Base-by-base conservation (phyloP, 805 yeast species). In the Candida maris region DNA sequence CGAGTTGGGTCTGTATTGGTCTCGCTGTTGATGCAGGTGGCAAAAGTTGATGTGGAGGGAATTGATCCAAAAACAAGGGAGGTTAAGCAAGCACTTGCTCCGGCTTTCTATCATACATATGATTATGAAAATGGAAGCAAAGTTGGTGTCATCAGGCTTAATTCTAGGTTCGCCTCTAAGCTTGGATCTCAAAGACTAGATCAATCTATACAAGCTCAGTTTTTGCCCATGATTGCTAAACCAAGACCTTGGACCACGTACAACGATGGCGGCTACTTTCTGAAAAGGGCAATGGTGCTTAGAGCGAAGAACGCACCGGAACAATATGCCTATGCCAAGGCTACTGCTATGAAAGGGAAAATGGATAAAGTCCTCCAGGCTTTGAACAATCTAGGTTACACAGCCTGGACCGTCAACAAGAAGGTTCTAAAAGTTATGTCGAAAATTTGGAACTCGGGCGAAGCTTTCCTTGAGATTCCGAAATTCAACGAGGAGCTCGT, bases 341-440 rank as follows among this genome's bases (percentile, higher is more conserved):
- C 94, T 0, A 96, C 96, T 2, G 76, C 87, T 7, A 79, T 77
- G 19, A 70, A 80, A 19, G 76, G 79, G 7, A 76, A 75, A 32
- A 63, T 93, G 41, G 77, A 76, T 27, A 62, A 68, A 10, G 83
- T 93, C 12, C 84, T 81, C 52, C 73, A 76, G 34, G 97, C 97
- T 4, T 68, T 89, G 41, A 88, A 87, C 54, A 91, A 84, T 10
- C 63, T 91, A 37, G 97, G 97, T 6, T 65, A 70, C 26, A 85
- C 97, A 2, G 73, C 96, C 0, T 93, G 98, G 98, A 84, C 97
- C 1, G 81, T 93, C 22, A 93, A 93, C 57, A 74, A 77, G 35
- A 68, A 65, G 17, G 67, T 93, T 5, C 79, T 86, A 45, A 71
- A 78, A 22, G 70, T 85, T 3, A 71, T 93, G 49, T 74, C 85